Evolutionary conservation across 2,329 filamentous ascomycete genomes (phyloP), one percentile per base, ranked within the genome.

Genomic region (Paecilomyces sp.): DNA sequence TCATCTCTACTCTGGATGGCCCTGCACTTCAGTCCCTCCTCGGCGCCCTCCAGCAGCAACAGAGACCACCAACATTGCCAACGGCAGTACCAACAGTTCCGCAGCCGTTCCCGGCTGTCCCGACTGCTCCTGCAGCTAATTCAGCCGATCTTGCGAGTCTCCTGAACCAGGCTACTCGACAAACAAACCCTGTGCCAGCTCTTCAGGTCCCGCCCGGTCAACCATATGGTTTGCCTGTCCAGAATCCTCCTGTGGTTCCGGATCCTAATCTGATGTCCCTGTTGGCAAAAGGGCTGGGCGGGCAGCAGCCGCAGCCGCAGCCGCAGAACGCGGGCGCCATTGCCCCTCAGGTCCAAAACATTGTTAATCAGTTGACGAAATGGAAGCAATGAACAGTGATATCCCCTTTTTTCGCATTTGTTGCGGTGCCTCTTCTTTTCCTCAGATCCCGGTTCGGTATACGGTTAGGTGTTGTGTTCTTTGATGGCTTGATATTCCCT

Each of bases 21-120:
- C 81, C 82, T 47, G 85, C 86, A 5, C 77, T 93, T n/a, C 89
- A 91, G 67, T 87, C 84, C 58, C 77, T 93, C 4, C 75, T 92
- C 5, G 81, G 85, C 18, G 83, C 85, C 8, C 80, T 91, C 57
- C 76, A 81, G 59, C 74, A 74, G 57, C 76, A 81, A 59, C 74
- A 74, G 57, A 71, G 70, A 36, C 73, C 77, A 22, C 75, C 76
- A 36, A 69, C 75, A 12, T 61, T 69, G 34, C 72, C 71, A 28
- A 64, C 71, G 25, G 70, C 75, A 11, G 61, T 69, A 34, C 72
- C 71, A 28, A 64, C 71, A 25, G 65, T 71, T 33, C 74, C 75
- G 54, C 73, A 69, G 28, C 68, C 74, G 30, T 73, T 75, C 31
- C 57, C 70, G 13, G 65, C 71, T 7, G 63, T 75, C 31, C 57